Evolutionary conservation across 768 basidiomycete species (phyloP).

Genomic region (Gelatoporia subvermispora): DNA sequence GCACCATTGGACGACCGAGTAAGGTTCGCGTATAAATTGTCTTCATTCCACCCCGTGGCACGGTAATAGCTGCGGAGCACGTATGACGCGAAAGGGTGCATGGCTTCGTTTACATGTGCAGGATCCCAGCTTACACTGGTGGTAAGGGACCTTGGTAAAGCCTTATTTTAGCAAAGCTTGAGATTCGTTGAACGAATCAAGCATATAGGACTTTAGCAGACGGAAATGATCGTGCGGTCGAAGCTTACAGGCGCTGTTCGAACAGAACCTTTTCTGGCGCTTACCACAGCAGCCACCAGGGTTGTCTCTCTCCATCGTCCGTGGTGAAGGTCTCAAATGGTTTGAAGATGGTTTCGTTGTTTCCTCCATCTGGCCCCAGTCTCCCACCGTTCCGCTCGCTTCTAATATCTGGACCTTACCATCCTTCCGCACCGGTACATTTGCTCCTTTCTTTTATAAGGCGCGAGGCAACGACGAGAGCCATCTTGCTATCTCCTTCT

Average conservation of each 20-base stretch:
- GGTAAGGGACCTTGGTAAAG: too few relatives aligned
- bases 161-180: too few relatives aligned
- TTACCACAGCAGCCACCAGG: not conserved
- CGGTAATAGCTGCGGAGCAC: slow-evolving; percentile 86
- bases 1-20: slow-evolving; percentile 86
- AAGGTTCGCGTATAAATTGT: slow-evolving; percentile 87
- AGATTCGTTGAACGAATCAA: too few relatives aligned
- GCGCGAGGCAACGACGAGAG: slow-evolving; percentile 28
- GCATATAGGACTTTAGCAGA: too few relatives aligned
- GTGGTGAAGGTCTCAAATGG: not conserved
- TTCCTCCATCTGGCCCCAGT: slow-evolving; percentile 35
- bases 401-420: slow-evolving; percentile 60
- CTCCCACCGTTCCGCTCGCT: slow-evolving; percentile 56
- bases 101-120: slow-evolving; percentile 19
- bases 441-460: slow-evolving; percentile 49
- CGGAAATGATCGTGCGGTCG: too few relatives aligned
- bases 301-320: too few relatives aligned
- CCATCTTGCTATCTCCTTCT: slow-evolving; percentile 52
- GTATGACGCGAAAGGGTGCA: slow-evolving; percentile 87
- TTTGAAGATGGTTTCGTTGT: slow-evolving; percentile 31
- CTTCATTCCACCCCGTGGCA: slow-evolving; percentile 96
- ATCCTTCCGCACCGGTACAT: slow-evolving; percentile 66
- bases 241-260: too few relatives aligned
- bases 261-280: too few relatives aligned
- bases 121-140: not conserved